Percentiles rank a stretch among this genome's conserved stretches.
Evolutionary conservation across 1,139 yeast genomes (phyloP).

Genomic region (Blastobotrys ciferrii): DNA sequence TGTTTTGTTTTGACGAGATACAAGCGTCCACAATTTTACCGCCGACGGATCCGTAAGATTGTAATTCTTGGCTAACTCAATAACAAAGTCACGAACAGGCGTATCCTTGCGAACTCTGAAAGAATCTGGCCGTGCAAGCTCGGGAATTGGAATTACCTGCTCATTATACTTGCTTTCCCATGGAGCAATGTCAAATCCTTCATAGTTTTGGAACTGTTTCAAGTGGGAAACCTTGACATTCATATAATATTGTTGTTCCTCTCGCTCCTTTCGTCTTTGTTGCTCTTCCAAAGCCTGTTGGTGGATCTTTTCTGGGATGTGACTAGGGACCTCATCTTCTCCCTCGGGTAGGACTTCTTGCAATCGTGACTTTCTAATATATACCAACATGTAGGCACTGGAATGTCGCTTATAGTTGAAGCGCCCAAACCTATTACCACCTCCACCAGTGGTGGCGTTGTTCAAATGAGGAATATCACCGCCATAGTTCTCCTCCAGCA

Average conservation of each 20-base stretch:
- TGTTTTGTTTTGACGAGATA: slow-evolving; percentile 72
- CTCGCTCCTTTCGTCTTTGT: slow-evolving; percentile 58
- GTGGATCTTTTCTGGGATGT: slow-evolving; percentile 64
- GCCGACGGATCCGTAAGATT: slow-evolving; percentile 40
- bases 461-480: slow-evolving; percentile 44
- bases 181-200: slow-evolving; percentile 71
- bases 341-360: slow-evolving; percentile 59
- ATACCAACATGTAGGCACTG: slow-evolving; percentile 96
- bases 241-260: slow-evolving; percentile 76
- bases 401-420: slow-evolving; percentile 63
- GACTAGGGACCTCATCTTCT: slow-evolving; percentile 63
- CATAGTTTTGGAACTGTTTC: slow-evolving; percentile 53
- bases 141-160: slow-evolving; percentile 26
- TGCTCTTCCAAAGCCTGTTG: slow-evolving; percentile 58
- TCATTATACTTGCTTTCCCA: slow-evolving; percentile 27
- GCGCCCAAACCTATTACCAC: slow-evolving; percentile 18
- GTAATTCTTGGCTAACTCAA: slow-evolving; percentile 48
- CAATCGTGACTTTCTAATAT: slow-evolving; percentile 65
- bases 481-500: slow-evolving; percentile 90
- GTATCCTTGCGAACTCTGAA: slow-evolving; percentile 60
- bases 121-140: slow-evolving; percentile 47
- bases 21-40: slow-evolving; percentile 64
- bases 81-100: slow-evolving; percentile 51
- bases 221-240: slow-evolving; percentile 56
- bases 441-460: slow-evolving; percentile 11